Base-by-base conservation (phyloP, 768 basidiomycete species). In the Lentinula edodes region DNA sequence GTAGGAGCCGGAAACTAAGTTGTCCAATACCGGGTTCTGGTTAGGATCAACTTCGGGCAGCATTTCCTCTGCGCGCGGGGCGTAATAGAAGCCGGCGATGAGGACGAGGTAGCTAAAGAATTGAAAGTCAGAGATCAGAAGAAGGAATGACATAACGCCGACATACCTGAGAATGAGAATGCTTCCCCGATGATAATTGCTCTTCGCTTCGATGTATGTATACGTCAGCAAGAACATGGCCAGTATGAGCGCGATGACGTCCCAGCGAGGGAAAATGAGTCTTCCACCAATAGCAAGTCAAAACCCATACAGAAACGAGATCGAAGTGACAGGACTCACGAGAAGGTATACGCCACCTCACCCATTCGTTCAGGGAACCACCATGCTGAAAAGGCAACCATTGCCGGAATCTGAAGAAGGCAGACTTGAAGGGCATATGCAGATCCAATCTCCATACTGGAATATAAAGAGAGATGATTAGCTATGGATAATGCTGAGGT, bases 351-450 rank as follows among this genome's bases (percentile, higher is more conserved):
- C 7, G 94, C 88, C 45, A 87, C 85, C 72, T 91, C 84, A 7
- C 94, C 94, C 84, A 96, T 89, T 69, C 85, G 84, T 39, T 85
- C 83, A 0, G 93, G 92, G 58, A 89, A 87, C 69, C 95, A 97
- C 85, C 92, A 94, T 5, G 95, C 96, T 18, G 93, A 95, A 74
- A 99, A 98, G 0, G 94, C 96, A 13, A 99, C 94, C 96, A 99
- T 98, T 2, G 95, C 93, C 2, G 97, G 97, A 36, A 98, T 94
- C 74, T 99, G 97, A 13, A 99, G 81, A 58, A 99, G 80, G 73
- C 97, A 99, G 15, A 99, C 97, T 74, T 99, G 97, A 2, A 99
- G 81, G 5, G 97, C 97, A 74, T 99, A 99, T 4, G 97, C 97
- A 1, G 97, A 98, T 13, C 97, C 97, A 67, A 99, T 98, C 75